Base-by-base conservation (phyloP, 352 stramenopile species). In the Globisporangium rhizosaccharum region DNA sequence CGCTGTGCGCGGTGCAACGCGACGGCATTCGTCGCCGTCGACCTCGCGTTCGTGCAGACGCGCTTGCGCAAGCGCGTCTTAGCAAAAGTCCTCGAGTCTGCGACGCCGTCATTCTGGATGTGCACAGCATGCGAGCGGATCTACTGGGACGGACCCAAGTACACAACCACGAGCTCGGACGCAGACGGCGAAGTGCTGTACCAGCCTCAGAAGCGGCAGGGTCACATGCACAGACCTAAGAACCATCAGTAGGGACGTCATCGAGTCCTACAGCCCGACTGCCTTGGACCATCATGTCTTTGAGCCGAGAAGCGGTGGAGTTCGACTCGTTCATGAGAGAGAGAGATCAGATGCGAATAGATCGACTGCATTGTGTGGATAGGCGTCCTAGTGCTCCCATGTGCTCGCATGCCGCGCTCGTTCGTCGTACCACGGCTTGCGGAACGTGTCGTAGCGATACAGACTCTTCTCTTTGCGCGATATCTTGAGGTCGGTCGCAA, bases 111-210 rank as follows among this genome's bases (percentile, higher is more conserved):
- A 4, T 26, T 77, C 15, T 92, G 77, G 70, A 72, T 82, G 48
- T 92, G 83, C 56, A 60, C 69, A 0, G 63, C 67, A 41, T 91
- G 83, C 68, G 66, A 73, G 49, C 85, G 89, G 44, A 70, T 92
- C 33, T 92, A 82, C 56, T 91, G 81, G 83, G 83, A 87, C 56
- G 81, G 83, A 14, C 83, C 81, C 42, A 92, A 92, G 69, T 90
- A 87, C 65, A 73, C 75, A 20, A 28, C 41, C 9, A 51, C 25
- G 20, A 55, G 44, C 36, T 17, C 30, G 2, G n/a, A 15, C 5
- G 18, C 26, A 1, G 41, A 42, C 5, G 56, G 37, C 17, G 47
- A 56, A 45, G 56, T 56, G 25, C 37, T 62, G 36, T 62, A 51
- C 17, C 48, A 62, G 5, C 56, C 56, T 6, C 44, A 23, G 37